These are phyloP conservation scores for Oryza brachyantha DNA, from an alignment of 176 grass and related monocot species.

Conservation along the genomic window DNA sequence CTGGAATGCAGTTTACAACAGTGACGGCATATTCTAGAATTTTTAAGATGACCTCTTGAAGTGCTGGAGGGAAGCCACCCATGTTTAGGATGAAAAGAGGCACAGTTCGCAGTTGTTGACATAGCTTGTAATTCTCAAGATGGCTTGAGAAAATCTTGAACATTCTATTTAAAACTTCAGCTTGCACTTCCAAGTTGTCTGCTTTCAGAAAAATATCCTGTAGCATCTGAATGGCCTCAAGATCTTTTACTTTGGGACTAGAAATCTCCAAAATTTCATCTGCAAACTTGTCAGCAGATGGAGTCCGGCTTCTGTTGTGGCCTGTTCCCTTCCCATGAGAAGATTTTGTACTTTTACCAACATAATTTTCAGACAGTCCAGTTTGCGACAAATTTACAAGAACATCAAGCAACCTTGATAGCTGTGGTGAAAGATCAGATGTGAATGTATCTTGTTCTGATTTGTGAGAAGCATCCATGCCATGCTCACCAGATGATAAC, in stretches of 20 bases:
- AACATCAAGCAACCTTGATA: conserved; percentile 93
- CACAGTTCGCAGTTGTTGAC: conserved; percentile 91
- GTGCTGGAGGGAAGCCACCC: conserved; percentile 90
- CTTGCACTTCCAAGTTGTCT: conserved; percentile 94
- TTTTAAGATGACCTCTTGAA: conserved; percentile 99
- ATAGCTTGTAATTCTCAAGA: conserved; percentile 96
- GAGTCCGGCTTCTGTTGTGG: conserved; percentile 66
- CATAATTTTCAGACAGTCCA: conserved; percentile 63
- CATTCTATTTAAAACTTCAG: conserved; percentile 99
- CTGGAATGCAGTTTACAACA: conserved; percentile 95
- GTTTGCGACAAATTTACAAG: conserved; percentile 97
- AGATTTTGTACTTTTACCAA: conserved; percentile 58
- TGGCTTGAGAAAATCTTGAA: conserved; percentile 99
- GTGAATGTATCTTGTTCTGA: conserved; percentile 50
- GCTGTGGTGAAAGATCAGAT: conserved; percentile 74
- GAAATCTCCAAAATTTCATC: conserved; percentile 72
- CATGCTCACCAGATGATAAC: conserved; percentile 33
- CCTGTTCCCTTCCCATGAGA: conserved; percentile 44
- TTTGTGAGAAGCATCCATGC: conserved; percentile 36
- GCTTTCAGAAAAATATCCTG: conserved; percentile 99
- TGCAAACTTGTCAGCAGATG: conserved; percentile 65
- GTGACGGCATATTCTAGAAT: conserved; percentile 99
- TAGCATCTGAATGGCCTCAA: conserved; percentile 98
- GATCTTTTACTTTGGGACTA: conserved; percentile 96
- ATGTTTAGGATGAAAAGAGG: conserved; percentile 99